These are phyloP conservation scores for Chlamydomonas reinhardtii DNA, from an alignment of 163 green algal species.

Conservation along the genomic window DNA sequence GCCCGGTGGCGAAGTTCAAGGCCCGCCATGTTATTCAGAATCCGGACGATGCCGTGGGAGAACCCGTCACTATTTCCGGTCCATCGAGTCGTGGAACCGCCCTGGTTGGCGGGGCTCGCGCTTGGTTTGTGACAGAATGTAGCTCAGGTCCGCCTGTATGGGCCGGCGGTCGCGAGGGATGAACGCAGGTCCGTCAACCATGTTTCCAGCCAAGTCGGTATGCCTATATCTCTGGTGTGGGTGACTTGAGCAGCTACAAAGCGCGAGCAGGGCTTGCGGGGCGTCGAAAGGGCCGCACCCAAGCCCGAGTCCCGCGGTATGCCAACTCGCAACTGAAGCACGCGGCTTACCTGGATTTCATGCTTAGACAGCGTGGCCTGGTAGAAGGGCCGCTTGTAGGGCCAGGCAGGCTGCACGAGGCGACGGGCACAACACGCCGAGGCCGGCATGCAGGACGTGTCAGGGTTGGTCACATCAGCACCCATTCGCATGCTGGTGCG, in stretches of 20 bases:
- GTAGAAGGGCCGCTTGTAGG: slow-evolving; percentile 85
- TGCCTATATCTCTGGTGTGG: too few species aligned
- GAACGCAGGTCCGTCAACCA: neutral
- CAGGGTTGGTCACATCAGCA: too few species aligned
- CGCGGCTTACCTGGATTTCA: slow-evolving; percentile 79
- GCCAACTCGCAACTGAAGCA: neutral
- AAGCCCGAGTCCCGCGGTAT: too few species aligned
- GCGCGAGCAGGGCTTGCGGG: too few species aligned
- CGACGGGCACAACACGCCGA: neutral
- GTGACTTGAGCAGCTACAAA: too few species aligned
- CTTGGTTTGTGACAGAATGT: slow-evolving; percentile 46
- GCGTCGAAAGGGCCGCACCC: too few species aligned
- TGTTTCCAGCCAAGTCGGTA: too few species aligned
- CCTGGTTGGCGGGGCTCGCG: slow-evolving; percentile 38
- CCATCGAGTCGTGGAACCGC: slow-evolving; percentile 25
- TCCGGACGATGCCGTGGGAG: too few species aligned
- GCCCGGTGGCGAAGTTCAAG: too few species aligned
- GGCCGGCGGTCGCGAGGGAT: neutral
- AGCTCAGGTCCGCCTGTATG: slow-evolving; percentile 22
- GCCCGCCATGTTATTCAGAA: too few species aligned
- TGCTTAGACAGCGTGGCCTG: slow-evolving; percentile 72
- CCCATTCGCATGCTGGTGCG: neutral
- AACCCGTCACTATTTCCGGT: neutral
- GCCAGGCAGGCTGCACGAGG: slow-evolving; percentile 59
- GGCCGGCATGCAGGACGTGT: slow-evolving; percentile 4